Base-by-base conservation (phyloP, 257 asterid species). In the Solanum pimpinellifolium region DNA sequence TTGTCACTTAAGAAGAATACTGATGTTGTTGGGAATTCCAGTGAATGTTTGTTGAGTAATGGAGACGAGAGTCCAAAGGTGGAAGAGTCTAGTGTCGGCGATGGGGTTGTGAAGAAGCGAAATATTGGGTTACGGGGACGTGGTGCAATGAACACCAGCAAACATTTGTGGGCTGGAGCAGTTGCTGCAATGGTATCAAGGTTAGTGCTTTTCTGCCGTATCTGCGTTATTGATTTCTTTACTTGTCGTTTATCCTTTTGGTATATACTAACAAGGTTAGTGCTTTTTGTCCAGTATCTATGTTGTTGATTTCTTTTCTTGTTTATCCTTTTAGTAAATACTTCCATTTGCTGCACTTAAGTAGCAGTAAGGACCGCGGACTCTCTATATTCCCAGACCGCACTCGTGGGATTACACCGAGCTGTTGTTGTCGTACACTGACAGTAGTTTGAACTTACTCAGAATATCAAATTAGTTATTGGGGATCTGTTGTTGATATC, bases 111-210 rank as follows among this genome's bases (percentile, higher is more conserved):
- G 60, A 86, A 82, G 66, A 85, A 81, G 87, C 83, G 81, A 80
- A 88, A 66, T 86, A 85, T 86, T 62, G 76, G 91, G 88, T 84
- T 90, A 18, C 87, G 98, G 83, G 60, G 92, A 70, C 89, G 87
- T 9, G 95, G 94, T 82, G 98, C 98, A 49, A 90, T 94, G 85
- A 97, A 97, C 89, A 93, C 99, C 88, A 92, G 95, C 90, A 95
- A 94, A 89, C 99, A 97, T 91, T 93, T 97, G 88, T 97, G 99
- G 97, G 95, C 99, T 23, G 99, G 99, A 60, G 99, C 98, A 76
- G 93, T 93, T 37, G 97, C 99, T 65, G 98, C 99, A 49, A 95
- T 94, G 99, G 95, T 97, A 88, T 91, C 99, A 20, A 94, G 99
- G 99, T 94, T 41, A 80, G 56, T 87, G 42, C 11, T 69, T 78